These are phyloP conservation scores for Uncinocarpus reesii DNA, from an alignment of 2,329 filamentous ascomycete genomes.

Conservation along the genomic window DNA sequence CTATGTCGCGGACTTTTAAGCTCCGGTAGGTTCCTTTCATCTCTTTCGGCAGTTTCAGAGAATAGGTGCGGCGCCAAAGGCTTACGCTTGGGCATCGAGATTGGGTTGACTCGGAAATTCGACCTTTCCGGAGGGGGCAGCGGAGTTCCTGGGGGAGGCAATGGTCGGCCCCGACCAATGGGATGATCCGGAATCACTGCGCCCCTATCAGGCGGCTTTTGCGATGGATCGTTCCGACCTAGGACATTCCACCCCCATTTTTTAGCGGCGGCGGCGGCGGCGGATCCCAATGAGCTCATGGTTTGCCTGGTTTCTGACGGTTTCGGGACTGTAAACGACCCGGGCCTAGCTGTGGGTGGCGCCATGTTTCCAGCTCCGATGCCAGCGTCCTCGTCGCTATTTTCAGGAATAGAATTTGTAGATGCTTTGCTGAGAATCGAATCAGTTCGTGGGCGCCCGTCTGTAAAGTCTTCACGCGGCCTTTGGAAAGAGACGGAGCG, in stretches of 20 bases:
- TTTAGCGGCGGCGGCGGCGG: slow-evolving; percentile 49
- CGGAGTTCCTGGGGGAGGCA: slow-evolving; percentile 71
- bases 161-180: slow-evolving; percentile 70
- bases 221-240: slow-evolving; percentile 32
- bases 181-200: slow-evolving; percentile 50
- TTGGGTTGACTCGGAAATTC: slow-evolving; percentile 46
- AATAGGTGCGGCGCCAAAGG: slow-evolving; percentile 42
- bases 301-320: slow-evolving; percentile 24
- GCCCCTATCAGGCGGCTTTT: slow-evolving; percentile 33
- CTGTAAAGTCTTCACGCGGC: neutral
- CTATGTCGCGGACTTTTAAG: slow-evolving; percentile 35
- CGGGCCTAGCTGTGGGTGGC: neutral
- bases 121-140: slow-evolving; percentile 58
- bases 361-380: neutral
- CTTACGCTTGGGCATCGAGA: slow-evolving; percentile 55
- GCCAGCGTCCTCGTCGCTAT: slow-evolving; percentile 2
- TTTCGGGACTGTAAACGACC: neutral
- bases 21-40: neutral
- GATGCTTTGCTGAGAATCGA: slow-evolving; percentile 10
- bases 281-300: slow-evolving; percentile 38
- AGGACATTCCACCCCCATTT: slow-evolving; percentile 50
- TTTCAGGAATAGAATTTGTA: slow-evolving; percentile 2
- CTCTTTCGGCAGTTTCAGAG: slow-evolving; percentile 19
- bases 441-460: slow-evolving; percentile 3
- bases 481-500: neutral